Base-by-base conservation (phyloP, 225 moss, liverwort and hornwort species). In the Polytrichum commune region DNA sequence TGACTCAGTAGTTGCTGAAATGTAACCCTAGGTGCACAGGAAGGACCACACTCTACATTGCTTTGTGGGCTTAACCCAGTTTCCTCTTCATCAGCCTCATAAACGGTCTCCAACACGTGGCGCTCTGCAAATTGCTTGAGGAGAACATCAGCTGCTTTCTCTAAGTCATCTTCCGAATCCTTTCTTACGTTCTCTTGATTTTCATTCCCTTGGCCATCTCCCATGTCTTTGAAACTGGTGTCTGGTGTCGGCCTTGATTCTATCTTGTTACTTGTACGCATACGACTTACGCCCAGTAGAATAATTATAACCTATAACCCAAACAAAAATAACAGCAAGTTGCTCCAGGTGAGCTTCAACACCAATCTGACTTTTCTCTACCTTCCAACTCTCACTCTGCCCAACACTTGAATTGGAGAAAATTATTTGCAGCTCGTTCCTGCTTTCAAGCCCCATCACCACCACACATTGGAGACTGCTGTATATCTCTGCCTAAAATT, bases 71-170 rank as follows among this genome's bases (percentile, higher is more conserved):
- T 55, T 27, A 29, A 20, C 25, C 53, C 29, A 27, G 54, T 60
- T 65, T 70, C 80, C 64, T 80, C 80, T 54, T 75, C 80, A 22
- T 80, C 80, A 27, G 63, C 80, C 55, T 80, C 80, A 19, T 63
- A 70, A 10, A 80, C 80, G 3, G 80, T 75, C 22, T 70, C 75
- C 70, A 80, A 64, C 27, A 60, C 35, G 5, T 70, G 74, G 13
- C 65, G 64, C 27, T 80, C 80, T 53, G 63, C 75, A 29, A 20
- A 80, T 25, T 80, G 71, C 65, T 75, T 70, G 16, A 75, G 38
- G 27, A 74, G 69, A 53, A 72, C 80, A 38, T 80, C 80, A 33
- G 75, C 64, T 18, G 75, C 55, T 28, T 71, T 66, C 10, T 75
- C 75, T 60, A 35, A 28, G 22, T 30, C 23, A 4, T 46, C 28